A percentile compares a stretch with the other conserved stretches of the same genome.
Conservation (phyloP, 2,329 filamentous ascomycete species). For the Fusarium hainanense region DNA sequence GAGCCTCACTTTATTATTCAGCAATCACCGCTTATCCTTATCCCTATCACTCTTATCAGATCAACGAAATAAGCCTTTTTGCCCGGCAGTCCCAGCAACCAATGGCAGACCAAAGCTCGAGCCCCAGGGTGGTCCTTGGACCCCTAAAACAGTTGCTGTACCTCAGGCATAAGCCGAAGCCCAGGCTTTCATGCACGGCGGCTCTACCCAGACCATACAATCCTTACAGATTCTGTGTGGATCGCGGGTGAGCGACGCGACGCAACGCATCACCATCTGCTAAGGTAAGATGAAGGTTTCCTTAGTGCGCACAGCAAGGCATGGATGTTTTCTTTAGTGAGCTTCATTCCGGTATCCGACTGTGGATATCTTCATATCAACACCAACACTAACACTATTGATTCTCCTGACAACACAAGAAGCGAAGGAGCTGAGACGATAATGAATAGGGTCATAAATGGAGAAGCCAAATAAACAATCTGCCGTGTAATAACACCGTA, state of each 20-base stretch:
- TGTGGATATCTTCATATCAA: conserved; percentile 12
- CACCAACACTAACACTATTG: background rate
- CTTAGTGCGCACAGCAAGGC: conserved; percentile 15
- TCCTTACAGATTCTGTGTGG: conserved; percentile 23
- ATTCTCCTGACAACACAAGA: background rate
- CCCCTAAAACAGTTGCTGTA: conserved; percentile 39
- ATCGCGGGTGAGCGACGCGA: conserved; percentile 40
- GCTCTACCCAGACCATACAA: conserved; percentile 30
- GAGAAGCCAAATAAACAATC: conserved; percentile 11
- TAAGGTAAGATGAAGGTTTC: conserved; percentile 11
- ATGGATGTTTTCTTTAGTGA: conserved; percentile 7
- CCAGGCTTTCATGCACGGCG: conserved; percentile 37
- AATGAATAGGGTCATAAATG: background rate
- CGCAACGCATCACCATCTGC: conserved; percentile 29
- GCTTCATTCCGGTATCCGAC: conserved; percentile 13
- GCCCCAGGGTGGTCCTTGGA: conserved; percentile 33
- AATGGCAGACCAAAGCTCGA: conserved; percentile 18
- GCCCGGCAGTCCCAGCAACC: conserved; percentile 23
- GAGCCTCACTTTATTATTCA: conserved; percentile 28
- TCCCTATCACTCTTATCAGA: conserved; percentile 27
- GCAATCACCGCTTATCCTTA: conserved; percentile 22
- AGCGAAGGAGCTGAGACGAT: background rate
- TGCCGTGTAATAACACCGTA: conserved; percentile 17
- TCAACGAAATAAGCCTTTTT: conserved; percentile 32
- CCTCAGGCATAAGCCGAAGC: conserved; percentile 18